Percentiles rank a stretch among this genome's conserved stretches.
phyloP scores from a whole-genome alignment of 306 rosid species.

The Lablab purpureus region DNA sequence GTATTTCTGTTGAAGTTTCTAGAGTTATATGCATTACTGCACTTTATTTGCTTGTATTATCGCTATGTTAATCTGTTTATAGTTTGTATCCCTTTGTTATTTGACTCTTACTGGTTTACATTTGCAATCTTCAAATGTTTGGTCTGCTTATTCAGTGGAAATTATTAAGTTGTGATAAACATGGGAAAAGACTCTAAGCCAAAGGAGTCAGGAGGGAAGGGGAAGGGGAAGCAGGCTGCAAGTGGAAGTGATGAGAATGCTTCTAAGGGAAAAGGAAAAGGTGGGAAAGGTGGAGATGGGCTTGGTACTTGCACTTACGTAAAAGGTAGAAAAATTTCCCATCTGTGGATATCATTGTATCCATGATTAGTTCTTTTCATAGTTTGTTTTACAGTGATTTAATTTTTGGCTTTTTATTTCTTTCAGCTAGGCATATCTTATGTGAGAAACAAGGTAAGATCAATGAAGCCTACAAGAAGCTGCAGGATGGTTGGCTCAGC shows the following conservation, averaged over 20 bases:
- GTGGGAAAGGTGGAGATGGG: constrained; percentile 78
- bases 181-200: constrained; percentile 91
- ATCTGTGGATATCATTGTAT: not conserved
- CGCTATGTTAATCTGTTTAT: constrained; percentile 3
- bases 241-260: constrained; percentile 77
- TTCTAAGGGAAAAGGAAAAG: constrained; percentile 90
- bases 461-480: constrained; percentile 94
- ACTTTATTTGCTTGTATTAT: constrained; percentile 23
- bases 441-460: constrained; percentile 98
- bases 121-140: constrained; percentile 14
- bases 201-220: constrained; percentile 78
- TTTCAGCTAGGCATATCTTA: constrained; percentile 85
- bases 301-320: constrained; percentile 99
- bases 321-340: constrained; percentile 59
- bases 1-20: not conserved
- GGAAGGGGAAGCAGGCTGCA: constrained; percentile 86
- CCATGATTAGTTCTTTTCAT: not conserved
- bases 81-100: not conserved
- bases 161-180: constrained; percentile 40
- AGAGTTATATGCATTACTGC: not conserved
- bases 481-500: constrained; percentile 93
- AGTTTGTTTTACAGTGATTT: constrained; percentile 1
- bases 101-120: constrained; percentile 7
- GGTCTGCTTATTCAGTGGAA: constrained; percentile 36
- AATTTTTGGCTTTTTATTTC: constrained; percentile 27